These are phyloP conservation scores for Ceratobasidium sp. DNA, from an alignment of 1,284 basidiomycete genomes.

Conservation along the genomic window DNA sequence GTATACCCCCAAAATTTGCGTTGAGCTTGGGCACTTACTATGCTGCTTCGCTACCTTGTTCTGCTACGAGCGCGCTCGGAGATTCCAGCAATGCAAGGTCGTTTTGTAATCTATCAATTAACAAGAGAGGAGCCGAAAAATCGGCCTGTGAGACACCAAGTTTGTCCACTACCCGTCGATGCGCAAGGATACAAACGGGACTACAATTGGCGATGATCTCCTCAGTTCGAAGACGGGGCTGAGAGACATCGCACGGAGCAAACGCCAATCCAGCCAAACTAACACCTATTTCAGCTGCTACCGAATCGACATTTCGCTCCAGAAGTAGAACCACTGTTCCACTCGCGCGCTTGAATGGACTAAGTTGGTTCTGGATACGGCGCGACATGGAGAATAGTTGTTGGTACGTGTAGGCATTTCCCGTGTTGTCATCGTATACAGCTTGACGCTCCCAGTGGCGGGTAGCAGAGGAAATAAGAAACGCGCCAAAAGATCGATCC, in stretches of 20 bases:
- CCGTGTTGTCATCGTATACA: constrained; percentile 5
- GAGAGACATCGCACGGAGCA: not conserved
- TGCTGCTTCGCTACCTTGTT: not conserved
- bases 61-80: not conserved
- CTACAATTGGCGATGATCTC: not conserved
- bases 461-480: not conserved
- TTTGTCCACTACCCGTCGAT: not conserved
- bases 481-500: not conserved
- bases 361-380: not conserved
- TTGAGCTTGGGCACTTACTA: not conserved
- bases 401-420: not conserved
- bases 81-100: not conserved
- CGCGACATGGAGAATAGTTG: not conserved
- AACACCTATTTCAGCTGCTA: constrained; percentile 10
- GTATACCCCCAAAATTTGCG: too few species aligned
- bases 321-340: not conserved
- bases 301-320: not conserved
- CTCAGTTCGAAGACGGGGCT: not conserved
- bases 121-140: not conserved
- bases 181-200: not conserved
- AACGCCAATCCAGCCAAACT: not conserved
- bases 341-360: not conserved
- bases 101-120: not conserved
- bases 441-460: not conserved
- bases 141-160: not conserved